Evolutionary conservation across 305 asterid species (phyloP), one percentile per base, ranked within the genome.

Genomic region (Solanum hybrid): DNA sequence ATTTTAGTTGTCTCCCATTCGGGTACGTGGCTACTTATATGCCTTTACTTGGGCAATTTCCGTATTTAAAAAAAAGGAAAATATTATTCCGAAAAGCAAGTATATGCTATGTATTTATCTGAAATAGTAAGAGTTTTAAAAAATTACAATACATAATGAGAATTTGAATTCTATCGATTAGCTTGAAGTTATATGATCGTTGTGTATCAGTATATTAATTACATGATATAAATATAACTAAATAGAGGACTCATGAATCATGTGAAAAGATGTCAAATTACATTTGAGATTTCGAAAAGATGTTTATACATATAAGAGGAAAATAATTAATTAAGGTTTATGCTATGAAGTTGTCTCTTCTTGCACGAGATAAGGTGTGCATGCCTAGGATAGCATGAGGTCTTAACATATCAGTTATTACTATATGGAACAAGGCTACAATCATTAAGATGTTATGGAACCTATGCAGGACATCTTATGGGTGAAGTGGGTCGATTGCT

Each of bases 271-370:
- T 72, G 3, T 72, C 22, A 26, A 12, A 72, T 72, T 72, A 72
- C 3, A 72, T 72, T 26, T 72, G 10, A 72, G 1, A 72, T 26
- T 3, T 0, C 0, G 1, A 26, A 72, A 72, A 11, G 0, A 72
- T 24, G 2, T 72, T 26, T 72, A 5, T 72, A 72, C 7, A 26
- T 72, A 26, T 22, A 65, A 65, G 3, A 65, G 29, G 17, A 5
- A 26, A 72, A 72, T 24, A 11, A 72, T 72, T 5, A 12, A 11
- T 72, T 26, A 72, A 72, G 33, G 8, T 72, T 72, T 72, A 72
- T 72, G 10, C 9, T 26, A 27, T 72, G 15, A 72, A 26, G 4
- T 26, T 72, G 9, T 24, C 15, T 70, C 32, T 9, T 26, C 14
- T 65, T n/a, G 75, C 75, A n/a, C 11, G 75, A 6, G 1, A 65